These are phyloP conservation scores for Dentipellis fragilis DNA, from an alignment of 768 basidiomycete genomes.

Conservation along the genomic window DNA sequence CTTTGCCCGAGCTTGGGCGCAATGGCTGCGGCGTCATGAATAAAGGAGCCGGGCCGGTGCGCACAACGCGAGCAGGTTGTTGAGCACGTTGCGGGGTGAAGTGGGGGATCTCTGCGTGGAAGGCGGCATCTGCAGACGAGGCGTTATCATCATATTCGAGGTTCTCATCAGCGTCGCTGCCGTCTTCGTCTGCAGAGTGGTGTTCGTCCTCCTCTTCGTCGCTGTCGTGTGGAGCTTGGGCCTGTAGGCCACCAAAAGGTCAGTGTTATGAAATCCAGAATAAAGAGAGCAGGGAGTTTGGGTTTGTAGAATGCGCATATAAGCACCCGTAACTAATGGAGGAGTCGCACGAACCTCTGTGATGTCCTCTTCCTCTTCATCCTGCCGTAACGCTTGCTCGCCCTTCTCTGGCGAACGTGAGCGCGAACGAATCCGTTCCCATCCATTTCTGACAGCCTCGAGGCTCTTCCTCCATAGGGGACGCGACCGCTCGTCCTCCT, in stretches of 20 bases:
- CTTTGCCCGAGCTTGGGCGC: slow-evolving; percentile 3
- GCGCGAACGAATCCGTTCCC: slow-evolving; percentile 21
- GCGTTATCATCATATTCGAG: slow-evolving; percentile 4
- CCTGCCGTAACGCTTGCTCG: neutral
- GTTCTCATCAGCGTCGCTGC: slow-evolving; percentile 11
- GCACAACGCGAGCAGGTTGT: slow-evolving; percentile 21
- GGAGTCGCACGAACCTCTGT: slow-evolving; percentile 3
- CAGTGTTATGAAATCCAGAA: neutral
- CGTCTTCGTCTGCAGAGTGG: slow-evolving; percentile 5
- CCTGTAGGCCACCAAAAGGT: slow-evolving; percentile 7
- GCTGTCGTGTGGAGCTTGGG: slow-evolving; percentile 17
- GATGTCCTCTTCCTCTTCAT: neutral
- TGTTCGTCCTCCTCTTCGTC: slow-evolving; percentile 15
- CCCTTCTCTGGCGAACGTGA: slow-evolving; percentile 16
- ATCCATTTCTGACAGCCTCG: slow-evolving; percentile 21
- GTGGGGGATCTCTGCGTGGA: slow-evolving; percentile 4
- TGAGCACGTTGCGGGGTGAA: slow-evolving; percentile 18
- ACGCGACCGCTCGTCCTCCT: slow-evolving; percentile 21
- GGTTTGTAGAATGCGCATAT: neutral
- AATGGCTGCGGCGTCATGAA: slow-evolving; percentile 55
- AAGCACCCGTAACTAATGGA: neutral
- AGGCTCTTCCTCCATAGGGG: slow-evolving; percentile 24
- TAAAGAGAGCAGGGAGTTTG: neutral
- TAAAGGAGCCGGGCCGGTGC: slow-evolving; percentile 14
- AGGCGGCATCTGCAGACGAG: neutral